A percentile compares a stretch with the other conserved stretches of the same genome.
These are phyloP conservation scores for Capronia americana DNA, from an alignment of 2,329 filamentous ascomycete genomes.

Conservation along the genomic window DNA sequence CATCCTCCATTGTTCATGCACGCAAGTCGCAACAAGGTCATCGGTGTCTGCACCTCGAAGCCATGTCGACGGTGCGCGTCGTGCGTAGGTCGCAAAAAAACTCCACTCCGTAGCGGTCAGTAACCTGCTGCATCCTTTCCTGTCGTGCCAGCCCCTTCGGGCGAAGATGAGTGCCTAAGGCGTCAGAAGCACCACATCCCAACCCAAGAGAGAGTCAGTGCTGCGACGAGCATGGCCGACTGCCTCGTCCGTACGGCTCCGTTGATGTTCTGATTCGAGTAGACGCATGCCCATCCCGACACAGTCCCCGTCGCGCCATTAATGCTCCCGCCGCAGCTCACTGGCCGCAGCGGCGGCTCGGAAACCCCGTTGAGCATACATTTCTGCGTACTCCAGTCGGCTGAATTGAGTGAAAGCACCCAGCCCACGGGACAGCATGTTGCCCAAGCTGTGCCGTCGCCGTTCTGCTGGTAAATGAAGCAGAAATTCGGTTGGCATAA, in stretches of 20 bases:
- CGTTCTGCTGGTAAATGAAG: conserved; percentile 26
- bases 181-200: conserved; percentile 7
- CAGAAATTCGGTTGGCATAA: conserved; percentile 30
- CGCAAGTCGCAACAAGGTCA: neutral
- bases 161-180: neutral
- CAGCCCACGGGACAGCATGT: conserved; percentile 33
- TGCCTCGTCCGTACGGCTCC: neutral
- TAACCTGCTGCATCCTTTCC: neutral
- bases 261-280: conserved; percentile 24
- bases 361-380: conserved; percentile 20
- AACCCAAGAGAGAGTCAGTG: conserved; percentile 10
- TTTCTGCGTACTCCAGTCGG: conserved; percentile 33
- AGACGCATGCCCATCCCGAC: conserved; percentile 36
- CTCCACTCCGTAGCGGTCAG: neutral
- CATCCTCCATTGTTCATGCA: neutral
- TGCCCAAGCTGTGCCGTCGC: conserved; percentile 26
- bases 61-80: neutral
- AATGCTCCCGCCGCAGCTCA: conserved; percentile 26
- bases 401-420: conserved; percentile 24
- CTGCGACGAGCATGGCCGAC: conserved; percentile 1
- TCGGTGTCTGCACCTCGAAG: conserved; percentile 1
- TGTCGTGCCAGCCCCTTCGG: neutral
- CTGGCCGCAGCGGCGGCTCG: conserved; percentile 26
- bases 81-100: neutral
- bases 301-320: conserved; percentile 19